These are phyloP conservation scores for Phytophthora colocasiae DNA, from an alignment of 352 stramenopile genomes.

Conservation along the genomic window DNA sequence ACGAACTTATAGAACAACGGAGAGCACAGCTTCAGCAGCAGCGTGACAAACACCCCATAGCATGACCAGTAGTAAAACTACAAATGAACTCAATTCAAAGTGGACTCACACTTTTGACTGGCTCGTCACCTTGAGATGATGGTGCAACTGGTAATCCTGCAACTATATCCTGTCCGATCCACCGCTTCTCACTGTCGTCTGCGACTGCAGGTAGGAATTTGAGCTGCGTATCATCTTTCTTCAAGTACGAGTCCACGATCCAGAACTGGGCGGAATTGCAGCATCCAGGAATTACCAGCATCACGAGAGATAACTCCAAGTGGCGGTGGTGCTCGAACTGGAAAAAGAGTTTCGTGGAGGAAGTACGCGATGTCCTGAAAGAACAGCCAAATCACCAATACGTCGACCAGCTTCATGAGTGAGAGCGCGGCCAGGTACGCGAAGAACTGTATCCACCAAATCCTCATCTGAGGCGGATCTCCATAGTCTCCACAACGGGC, in stretches of 20 bases:
- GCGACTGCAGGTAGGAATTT: slow-evolving; percentile 20
- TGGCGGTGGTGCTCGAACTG: slow-evolving; percentile 67
- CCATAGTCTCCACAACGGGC: slow-evolving; percentile 74
- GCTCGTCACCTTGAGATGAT: slow-evolving; percentile 19
- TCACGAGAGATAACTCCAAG: slow-evolving; percentile 77
- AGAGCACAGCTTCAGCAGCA: slow-evolving; percentile 65
- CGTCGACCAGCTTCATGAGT: slow-evolving; percentile 62
- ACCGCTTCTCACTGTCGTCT: slow-evolving; percentile 48
- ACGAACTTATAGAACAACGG: slow-evolving; percentile 78
- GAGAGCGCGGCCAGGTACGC: slow-evolving; percentile 53
- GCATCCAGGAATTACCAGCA: slow-evolving; percentile 76
- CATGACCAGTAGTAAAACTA: slow-evolving; percentile 13
- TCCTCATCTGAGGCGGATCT: slow-evolving; percentile 56
- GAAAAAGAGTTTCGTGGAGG: slow-evolving; percentile 57
- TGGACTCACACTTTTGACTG: slow-evolving; percentile 35
- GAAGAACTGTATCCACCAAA: slow-evolving; percentile 67
- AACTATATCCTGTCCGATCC: slow-evolving; percentile 29
- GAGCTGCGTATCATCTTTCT: slow-evolving; percentile 47
- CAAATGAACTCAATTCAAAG: slow-evolving; percentile 30
- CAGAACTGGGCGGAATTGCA: slow-evolving; percentile 82
- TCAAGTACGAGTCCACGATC: slow-evolving; percentile 75
- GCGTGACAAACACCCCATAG: slow-evolving; percentile 48
- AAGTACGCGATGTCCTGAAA: slow-evolving; percentile 54
- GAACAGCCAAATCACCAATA: slow-evolving; percentile 49
- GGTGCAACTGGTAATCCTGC: slow-evolving; percentile 8